These are phyloP conservation scores for Cercis canadensis DNA, from an alignment of 306 rosid species.

Conservation along the genomic window DNA sequence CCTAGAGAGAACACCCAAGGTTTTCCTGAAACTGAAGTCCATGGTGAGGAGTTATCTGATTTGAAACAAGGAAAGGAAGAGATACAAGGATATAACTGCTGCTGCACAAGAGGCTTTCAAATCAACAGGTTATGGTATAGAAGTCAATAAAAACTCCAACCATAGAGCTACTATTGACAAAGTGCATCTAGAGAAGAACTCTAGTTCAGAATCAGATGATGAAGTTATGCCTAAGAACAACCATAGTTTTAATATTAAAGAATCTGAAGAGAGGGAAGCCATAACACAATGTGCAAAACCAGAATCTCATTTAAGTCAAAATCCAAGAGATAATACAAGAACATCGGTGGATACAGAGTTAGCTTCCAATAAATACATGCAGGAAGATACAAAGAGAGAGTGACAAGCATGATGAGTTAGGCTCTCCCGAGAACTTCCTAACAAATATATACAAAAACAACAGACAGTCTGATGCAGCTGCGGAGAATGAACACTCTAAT, in stretches of 20 bases:
- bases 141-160: constrained; percentile 25
- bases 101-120: constrained; percentile 51
- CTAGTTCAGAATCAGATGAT: constrained; percentile 35
- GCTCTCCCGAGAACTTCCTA: constrained; percentile 24
- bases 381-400: constrained; percentile 25
- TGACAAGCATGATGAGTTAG: constrained; percentile 1
- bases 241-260: constrained; percentile 4
- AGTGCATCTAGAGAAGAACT: constrained; percentile 23
- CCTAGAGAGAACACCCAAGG: constrained; percentile 27
- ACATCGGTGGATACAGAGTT: constrained; percentile 6
- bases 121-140: constrained; percentile 43
- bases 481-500: constrained; percentile 28
- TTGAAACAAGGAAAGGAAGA: constrained; percentile 40
- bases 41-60: constrained; percentile 33
- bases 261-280: constrained; percentile 26
- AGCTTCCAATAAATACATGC: constrained; percentile 21
- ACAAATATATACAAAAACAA: constrained; percentile 24
- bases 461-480: constrained; percentile 24
- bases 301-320: constrained; percentile 33
- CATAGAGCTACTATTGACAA: constrained; percentile 7
- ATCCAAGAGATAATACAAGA: background rate
- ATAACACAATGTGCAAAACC: constrained; percentile 32
- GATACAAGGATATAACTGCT: constrained; percentile 36
- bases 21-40: constrained; percentile 11
- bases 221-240: constrained; percentile 14